Conservation (phyloP, 2,329 filamentous ascomycete species). For the Paracoccidioides lutzii region DNA sequence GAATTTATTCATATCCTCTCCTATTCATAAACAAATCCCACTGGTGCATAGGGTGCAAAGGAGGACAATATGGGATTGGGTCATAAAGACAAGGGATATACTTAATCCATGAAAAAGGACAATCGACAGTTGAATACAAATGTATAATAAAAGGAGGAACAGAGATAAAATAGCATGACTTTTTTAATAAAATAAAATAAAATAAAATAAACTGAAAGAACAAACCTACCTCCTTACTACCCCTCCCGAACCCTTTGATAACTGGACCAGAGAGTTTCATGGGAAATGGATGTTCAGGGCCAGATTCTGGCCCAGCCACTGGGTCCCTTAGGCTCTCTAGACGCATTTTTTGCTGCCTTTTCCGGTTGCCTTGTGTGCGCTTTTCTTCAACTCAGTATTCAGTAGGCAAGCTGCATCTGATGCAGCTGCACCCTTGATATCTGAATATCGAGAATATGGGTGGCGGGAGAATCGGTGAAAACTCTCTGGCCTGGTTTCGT, state of each 20-base stretch:
- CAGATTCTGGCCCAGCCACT: slow-evolving; percentile 59
- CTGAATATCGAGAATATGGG: neutral
- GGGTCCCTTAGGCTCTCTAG: slow-evolving; percentile 47
- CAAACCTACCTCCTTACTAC: slow-evolving; percentile 66
- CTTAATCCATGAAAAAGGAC: no score
- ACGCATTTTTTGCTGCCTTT: slow-evolving; percentile 23
- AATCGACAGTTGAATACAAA: neutral
- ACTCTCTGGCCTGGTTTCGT: neutral
- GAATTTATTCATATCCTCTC: no score
- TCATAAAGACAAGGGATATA: no score
- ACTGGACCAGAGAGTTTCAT: slow-evolving; percentile 74
- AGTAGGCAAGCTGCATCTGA: no score
- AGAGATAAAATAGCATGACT: neutral
- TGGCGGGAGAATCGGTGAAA: neutral
- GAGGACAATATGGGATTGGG: no score
- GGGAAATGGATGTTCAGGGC: slow-evolving; percentile 68
- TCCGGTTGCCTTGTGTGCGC: no score
- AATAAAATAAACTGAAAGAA: neutral
- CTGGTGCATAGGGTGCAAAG: no score
- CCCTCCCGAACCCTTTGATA: slow-evolving; percentile 84
- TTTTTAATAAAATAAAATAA: slow-evolving; percentile 1
- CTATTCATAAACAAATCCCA: no score
- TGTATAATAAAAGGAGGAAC: neutral
- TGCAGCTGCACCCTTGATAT: no score
- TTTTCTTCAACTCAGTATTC: no score